Conservation (phyloP, 192 early-diverging fungal species). For the Backusella parvicylindrica region DNA sequence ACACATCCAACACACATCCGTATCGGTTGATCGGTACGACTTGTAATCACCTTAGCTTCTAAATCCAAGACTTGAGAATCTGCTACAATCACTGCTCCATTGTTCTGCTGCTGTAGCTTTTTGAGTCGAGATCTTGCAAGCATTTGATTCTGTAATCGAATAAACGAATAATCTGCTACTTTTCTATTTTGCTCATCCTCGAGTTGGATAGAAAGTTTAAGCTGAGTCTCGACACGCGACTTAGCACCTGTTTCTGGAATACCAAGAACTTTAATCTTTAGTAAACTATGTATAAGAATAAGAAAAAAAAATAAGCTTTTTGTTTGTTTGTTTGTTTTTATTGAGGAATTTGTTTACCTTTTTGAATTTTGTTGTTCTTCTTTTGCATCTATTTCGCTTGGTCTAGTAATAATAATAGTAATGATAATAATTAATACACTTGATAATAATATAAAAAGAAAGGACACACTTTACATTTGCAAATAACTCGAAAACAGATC, state of each 20-base stretch:
- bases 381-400: background rate
- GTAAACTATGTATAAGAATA: background rate
- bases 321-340: background rate
- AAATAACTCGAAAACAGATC: background rate
- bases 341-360: background rate
- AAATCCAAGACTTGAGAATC: slow-evolving; percentile 59
- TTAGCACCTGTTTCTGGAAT: slow-evolving; percentile 62
- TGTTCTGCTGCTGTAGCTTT: slow-evolving; percentile 24
- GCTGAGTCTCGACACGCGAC: slow-evolving; percentile 94
- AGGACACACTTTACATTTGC: background rate
- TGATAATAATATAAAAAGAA: too few species aligned
- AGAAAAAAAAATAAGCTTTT: background rate
- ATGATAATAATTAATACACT: too few species aligned
- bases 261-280: slow-evolving; percentile 25
- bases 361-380: background rate
- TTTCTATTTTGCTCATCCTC: slow-evolving; percentile 66
- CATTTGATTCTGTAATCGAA: slow-evolving; percentile 79
- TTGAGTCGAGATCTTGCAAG: slow-evolving; percentile 76
- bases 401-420: background rate
- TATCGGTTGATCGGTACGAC: slow-evolving; percentile 70
- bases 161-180: slow-evolving; percentile 74
- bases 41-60: slow-evolving; percentile 82
- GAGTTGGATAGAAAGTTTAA: slow-evolving; percentile 86
- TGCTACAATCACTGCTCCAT: slow-evolving; percentile 35
- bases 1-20: slow-evolving; percentile 82